Percentiles rank a stretch among this genome's conserved stretches.
These are phyloP conservation scores for Cucumis cinereus DNA, from an alignment of 306 rosid species.

Conservation along the genomic window DNA sequence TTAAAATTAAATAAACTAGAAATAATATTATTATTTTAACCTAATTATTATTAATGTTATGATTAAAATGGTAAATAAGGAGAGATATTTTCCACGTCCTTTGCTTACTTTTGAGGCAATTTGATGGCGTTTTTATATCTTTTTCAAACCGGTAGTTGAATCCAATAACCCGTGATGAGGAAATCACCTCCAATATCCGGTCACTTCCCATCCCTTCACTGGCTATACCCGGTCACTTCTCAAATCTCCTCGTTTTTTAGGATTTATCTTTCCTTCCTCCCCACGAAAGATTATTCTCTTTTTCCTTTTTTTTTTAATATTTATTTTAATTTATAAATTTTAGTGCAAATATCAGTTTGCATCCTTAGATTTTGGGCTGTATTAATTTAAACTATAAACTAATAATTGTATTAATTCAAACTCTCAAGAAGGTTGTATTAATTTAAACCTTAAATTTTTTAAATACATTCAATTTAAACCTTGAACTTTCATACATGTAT, in stretches of 20 bases:
- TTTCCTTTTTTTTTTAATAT: background rate
- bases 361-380: no score
- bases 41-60: background rate
- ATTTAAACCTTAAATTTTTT: no score
- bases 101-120: slow-evolving; percentile 12
- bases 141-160: background rate
- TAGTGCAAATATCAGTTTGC: no score
- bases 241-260: background rate
- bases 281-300: background rate
- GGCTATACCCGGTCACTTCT: background rate
- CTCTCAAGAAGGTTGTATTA: no score
- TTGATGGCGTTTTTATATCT: background rate
- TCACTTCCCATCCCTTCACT: background rate
- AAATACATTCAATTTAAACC: no score
- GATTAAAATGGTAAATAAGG: slow-evolving; percentile 3
- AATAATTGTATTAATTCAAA: no score
- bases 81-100: background rate
- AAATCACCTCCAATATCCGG: background rate
- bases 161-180: background rate
- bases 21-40: no score
- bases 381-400: no score
- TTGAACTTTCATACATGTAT: no score
- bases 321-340: no score
- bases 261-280: background rate
- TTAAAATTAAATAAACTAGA: no score